Percentiles rank a stretch among this genome's conserved stretches.
These are phyloP conservation scores for Auriculariales sp. DNA, from an alignment of 768 basidiomycete species.

Conservation along the genomic window DNA sequence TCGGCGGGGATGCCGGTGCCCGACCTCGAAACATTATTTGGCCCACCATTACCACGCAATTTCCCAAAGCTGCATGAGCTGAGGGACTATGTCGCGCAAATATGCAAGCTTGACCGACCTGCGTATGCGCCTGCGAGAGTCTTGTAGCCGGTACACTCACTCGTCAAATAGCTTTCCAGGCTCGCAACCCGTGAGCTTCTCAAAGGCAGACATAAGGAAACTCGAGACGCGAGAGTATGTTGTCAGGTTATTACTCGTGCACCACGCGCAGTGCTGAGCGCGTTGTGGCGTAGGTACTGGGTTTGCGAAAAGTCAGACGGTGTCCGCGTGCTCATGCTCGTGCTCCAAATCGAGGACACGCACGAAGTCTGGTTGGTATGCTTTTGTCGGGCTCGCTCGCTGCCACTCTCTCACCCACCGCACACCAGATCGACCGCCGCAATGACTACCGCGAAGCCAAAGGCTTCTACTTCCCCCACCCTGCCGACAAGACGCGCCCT, in stretches of 20 bases:
- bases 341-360: conserved; percentile 36
- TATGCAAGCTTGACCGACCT: conserved; percentile 52
- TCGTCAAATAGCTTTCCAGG: conserved; percentile 65
- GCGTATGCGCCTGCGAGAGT: conserved; percentile 28
- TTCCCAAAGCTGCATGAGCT: background rate
- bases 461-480: conserved; percentile 83
- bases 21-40: background rate
- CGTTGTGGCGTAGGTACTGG: conserved; percentile 59
- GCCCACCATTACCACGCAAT: background rate
- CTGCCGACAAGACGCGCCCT: conserved; percentile 51
- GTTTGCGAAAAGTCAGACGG: conserved; percentile 99
- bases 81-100: conserved; percentile 17
- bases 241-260: conserved; percentile 51
- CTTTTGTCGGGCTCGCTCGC: conserved; percentile 7
- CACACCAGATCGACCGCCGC: conserved; percentile 78
- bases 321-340: conserved; percentile 72
- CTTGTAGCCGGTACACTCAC: background rate
- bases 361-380: conserved; percentile 64
- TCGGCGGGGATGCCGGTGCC: background rate
- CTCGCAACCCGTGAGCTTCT: conserved; percentile 90
- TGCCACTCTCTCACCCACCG: background rate
- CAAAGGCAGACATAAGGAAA: conserved; percentile 46
- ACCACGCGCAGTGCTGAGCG: background rate
- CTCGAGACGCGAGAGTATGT: conserved; percentile 73
- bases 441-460: conserved; percentile 63